A percentile compares a stretch with the other conserved stretches of the same genome.
phyloP scores from a whole-genome alignment of 1,284 basidiomycete species.

The Rhodotorula sp. region DNA sequence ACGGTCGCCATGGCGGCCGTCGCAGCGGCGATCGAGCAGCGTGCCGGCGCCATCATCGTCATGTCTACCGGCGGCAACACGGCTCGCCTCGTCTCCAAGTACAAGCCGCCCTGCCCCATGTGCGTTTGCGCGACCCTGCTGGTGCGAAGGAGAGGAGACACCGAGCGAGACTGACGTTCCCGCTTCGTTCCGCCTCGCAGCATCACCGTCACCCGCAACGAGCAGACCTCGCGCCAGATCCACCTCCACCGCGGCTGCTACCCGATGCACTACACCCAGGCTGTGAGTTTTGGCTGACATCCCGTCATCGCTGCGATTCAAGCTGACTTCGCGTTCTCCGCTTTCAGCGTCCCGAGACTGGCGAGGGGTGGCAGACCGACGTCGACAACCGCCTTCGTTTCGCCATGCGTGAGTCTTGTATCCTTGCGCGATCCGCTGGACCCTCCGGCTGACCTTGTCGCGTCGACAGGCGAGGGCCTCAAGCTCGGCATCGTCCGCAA shows the following conservation, averaged over 20 bases:
- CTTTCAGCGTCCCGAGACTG: conserved; percentile 58
- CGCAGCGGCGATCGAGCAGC: conserved; percentile 89
- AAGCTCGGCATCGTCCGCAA: conserved; percentile 83
- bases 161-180: too few relatives aligned
- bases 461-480: conserved; percentile 73
- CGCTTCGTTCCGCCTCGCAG: too few relatives aligned
- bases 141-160: too few relatives aligned
- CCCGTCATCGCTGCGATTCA: not conserved
- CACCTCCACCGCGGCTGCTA: conserved; percentile 97
- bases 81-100: conserved; percentile 94
- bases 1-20: conserved; percentile 92
- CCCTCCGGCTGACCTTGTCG: conserved; percentile 60
- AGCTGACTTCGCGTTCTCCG: not conserved
- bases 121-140: too few relatives aligned
- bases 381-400: conserved; percentile 82
- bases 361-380: conserved; percentile 95
- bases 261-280: conserved; percentile 67
- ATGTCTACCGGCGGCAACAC: conserved; percentile 96
- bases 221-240: conserved; percentile 93
- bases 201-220: conserved; percentile 93
- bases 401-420: not conserved
- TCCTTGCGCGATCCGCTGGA: too few relatives aligned
- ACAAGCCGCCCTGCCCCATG: conserved; percentile 89
- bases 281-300: not conserved
- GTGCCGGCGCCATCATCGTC: conserved; percentile 90